Conservation (phyloP, 148 eudicot genomes). For the Rhododendron mucronatum region DNA sequence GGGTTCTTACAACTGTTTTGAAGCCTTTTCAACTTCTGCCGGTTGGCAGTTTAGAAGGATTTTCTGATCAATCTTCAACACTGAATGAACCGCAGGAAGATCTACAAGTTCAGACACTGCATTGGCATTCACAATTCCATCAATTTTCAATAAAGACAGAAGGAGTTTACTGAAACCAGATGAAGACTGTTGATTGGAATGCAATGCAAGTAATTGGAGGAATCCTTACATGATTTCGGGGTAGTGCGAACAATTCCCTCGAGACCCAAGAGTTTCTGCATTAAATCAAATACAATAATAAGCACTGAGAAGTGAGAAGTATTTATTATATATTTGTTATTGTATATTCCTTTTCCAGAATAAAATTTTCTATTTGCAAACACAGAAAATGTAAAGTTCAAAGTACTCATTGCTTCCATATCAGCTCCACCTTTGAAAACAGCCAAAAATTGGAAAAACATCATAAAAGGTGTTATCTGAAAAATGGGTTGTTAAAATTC, state of each 20-base stretch:
- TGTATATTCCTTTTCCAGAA: background rate
- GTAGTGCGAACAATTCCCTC: slow-evolving; percentile 22
- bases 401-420: background rate
- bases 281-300: slow-evolving; percentile 3
- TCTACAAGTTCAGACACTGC: slow-evolving; percentile 33
- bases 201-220: background rate
- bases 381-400: background rate
- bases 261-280: slow-evolving; percentile 68
- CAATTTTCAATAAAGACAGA: background rate
- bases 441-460: background rate
- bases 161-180: background rate
- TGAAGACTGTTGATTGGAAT: background rate
- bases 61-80: slow-evolving; percentile 50
- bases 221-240: slow-evolving; percentile 36
- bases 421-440: background rate
- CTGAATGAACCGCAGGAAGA: slow-evolving; percentile 45
- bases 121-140: background rate
- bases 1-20: slow-evolving; percentile 40
- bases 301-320: slow-evolving; percentile 3
- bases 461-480: background rate
- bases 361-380: background rate
- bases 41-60: slow-evolving; percentile 41
- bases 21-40: slow-evolving; percentile 26
- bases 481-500: background rate
- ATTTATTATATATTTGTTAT: background rate